These are phyloP conservation scores for Xeromyces bisporus DNA, from an alignment of 495 filamentous ascomycete genomes.

Conservation along the genomic window DNA sequence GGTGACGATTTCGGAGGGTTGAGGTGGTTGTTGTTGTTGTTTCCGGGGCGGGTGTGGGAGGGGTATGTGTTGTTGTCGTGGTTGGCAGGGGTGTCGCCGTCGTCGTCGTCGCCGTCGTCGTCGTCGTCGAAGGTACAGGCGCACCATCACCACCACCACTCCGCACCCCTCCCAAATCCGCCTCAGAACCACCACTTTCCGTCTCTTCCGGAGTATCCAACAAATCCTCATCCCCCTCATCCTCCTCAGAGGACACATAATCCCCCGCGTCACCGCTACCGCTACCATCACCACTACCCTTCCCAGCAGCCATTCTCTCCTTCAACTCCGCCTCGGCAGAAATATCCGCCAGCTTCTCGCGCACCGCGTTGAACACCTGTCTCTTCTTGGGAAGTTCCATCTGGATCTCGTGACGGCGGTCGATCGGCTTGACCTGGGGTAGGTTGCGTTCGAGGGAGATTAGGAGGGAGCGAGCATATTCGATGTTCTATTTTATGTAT, in stretches of 20 bases:
- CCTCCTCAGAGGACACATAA: slow-evolving; percentile 6
- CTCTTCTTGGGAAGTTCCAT: slow-evolving; percentile 47
- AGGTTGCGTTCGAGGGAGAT: slow-evolving; percentile 61
- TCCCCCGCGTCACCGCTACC: no score
- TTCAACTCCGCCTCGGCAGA: slow-evolving; percentile 9
- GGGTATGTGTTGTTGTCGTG: slow-evolving; percentile 3
- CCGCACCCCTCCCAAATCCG: no score
- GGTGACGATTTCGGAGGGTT: slow-evolving; percentile 19
- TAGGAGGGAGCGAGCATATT: slow-evolving; percentile 61
- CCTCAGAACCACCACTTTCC: no score
- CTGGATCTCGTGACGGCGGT: slow-evolving; percentile 49
- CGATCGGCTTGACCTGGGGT: slow-evolving; percentile 42
- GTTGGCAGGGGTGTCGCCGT: no score
- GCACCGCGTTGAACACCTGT: slow-evolving; percentile 44
- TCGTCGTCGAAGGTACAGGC: no score
- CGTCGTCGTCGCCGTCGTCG: no score
- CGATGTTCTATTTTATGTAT: slow-evolving; percentile 43
- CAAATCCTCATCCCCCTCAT: slow-evolving; percentile 23
- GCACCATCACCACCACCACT: no score
- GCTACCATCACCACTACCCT: not conserved
- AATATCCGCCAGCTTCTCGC: slow-evolving; percentile 39
- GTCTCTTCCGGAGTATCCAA: slow-evolving; percentile 13
- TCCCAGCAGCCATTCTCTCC: not conserved
- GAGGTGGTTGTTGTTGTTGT: slow-evolving; percentile 5
- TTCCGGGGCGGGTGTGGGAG: slow-evolving; percentile 4